Evolutionary conservation across 1,139 yeast species (phyloP), one percentile per base, ranked within the genome.

Genomic region (Pichia sp.): DNA sequence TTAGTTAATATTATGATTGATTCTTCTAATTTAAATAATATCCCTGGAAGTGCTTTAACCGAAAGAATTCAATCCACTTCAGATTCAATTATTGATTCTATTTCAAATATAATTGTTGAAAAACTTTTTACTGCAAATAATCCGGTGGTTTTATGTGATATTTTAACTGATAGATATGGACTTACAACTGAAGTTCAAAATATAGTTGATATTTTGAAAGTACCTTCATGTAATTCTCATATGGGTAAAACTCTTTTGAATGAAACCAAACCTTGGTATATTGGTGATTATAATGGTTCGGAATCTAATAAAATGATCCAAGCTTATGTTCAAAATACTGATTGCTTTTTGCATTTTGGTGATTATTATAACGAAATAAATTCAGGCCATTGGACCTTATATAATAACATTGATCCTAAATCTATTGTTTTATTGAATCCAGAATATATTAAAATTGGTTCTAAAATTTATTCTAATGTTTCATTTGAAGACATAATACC

Each of bases 111-210:
- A 24, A 76, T 86, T 45, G 66, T 82, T 47, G 57, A 65, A 4
- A 70, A 65, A 45, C 56, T 87, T 23, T 76, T 82, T 58, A 46
- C 62, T 0, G 64, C 89, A 12, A 55, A 65, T 45, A 69, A 65
- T 27, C 94, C 96, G 10, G 74, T 82, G 3, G 63, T 87, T 26
- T 59, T 86, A 41, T 83, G 76, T 12, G 96, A 87, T 59, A 72
- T 79, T 16, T 70, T 84, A 48, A 71, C 82, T 12, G 74, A 78
- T 46, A 73, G 92, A 49, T 79, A 73, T 55, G 70, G 71, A 22
- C 66, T 67, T 32, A 67, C 71, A 30, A 55, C 60, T 2, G 53
- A 63, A 12, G 65, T 82, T 37, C 68, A 70, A 48, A 52, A 65
- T 28, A 67, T 87, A 34, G 70, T 83, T 24, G 61, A 67, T 7